Conservation (phyloP, 441 rosid species). For the Eruca vesicaria region DNA sequence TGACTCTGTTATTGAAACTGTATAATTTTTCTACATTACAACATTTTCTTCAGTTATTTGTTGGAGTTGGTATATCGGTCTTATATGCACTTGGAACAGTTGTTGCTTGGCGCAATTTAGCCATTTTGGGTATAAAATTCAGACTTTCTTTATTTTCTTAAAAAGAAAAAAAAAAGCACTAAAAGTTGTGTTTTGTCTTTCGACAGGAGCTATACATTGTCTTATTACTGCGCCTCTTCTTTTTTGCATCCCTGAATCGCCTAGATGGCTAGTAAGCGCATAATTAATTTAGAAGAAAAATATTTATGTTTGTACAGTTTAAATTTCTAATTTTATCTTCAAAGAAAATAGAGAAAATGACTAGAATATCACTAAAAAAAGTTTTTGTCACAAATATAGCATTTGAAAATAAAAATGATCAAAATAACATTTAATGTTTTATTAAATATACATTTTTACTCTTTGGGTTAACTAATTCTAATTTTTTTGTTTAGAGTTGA, state of each 20-base stretch:
- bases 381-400: too few species aligned
- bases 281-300: background rate
- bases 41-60: slow-evolving; percentile 34
- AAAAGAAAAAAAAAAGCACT: background rate
- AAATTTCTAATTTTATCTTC: too few species aligned
- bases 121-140: slow-evolving; percentile 40
- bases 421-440: too few species aligned
- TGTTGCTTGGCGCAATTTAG: slow-evolving; percentile 45
- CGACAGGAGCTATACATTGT: slow-evolving; percentile 29
- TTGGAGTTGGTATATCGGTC: slow-evolving; percentile 37
- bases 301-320: too few species aligned
- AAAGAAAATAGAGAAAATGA: too few species aligned
- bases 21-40: background rate
- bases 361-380: too few species aligned
- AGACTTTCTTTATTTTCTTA: too few species aligned
- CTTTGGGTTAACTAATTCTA: too few species aligned
- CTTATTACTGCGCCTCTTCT: slow-evolving; percentile 24
- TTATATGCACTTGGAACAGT: slow-evolving; percentile 40
- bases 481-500: too few species aligned
- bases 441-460: too few species aligned
- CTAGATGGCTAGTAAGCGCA: slow-evolving; percentile 43
- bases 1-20: background rate
- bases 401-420: too few species aligned
- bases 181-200: background rate
- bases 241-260: slow-evolving; percentile 44